Base-by-base conservation (phyloP, 331 rosid species). In the Acacia pycnantha region DNA sequence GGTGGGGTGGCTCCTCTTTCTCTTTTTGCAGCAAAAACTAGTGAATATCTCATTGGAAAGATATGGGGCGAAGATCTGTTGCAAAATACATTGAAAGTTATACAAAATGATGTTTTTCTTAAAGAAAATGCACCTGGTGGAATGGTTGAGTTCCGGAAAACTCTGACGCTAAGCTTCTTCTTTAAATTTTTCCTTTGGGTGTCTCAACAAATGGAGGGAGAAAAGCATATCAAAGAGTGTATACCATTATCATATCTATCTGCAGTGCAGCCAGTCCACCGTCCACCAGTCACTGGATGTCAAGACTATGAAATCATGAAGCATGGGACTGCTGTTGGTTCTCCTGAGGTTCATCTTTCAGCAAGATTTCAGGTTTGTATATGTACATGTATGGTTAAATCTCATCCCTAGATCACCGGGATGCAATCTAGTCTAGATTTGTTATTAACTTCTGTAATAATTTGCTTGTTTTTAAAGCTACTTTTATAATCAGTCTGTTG, bases 1-100 rank as follows among this genome's bases (percentile, higher is more conserved):
- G 99, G 99, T 78, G 99, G 98, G 80, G 98, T 95, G 76, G 99
- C 99, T 83, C 91, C 97, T 22, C 81, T 79, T 54, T 87, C 99
- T 74, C 88, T 95, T 82, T 81, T 90, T 61, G 99, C 98, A 1
- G 78, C 24, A 54, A 86, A 86, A 78, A 90, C 97, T 2, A 91
- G 89, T 82, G 88, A 87, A 24, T 93, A 85, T 90, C 86, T 95
- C 79, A 82, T 88, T 41, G 99, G 98, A 70, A 93, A 92, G 84
- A 84, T 41, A 79, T 95, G 98, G 99, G 87, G 90, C 84, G 83
- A 88, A 79, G 90, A 88, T 81, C 86, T 95, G 35, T 84, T 95
- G 73, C 91, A 89, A 82, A 90, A 79, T 84, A 88, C 97, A 82
- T 79, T 95, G 77, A 68, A 88, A 82, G 83, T 91, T 67, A 80